phyloP scores from a whole-genome alignment of 495 filamentous ascomycete genomes.

The Astrothelium macrocarpum region DNA sequence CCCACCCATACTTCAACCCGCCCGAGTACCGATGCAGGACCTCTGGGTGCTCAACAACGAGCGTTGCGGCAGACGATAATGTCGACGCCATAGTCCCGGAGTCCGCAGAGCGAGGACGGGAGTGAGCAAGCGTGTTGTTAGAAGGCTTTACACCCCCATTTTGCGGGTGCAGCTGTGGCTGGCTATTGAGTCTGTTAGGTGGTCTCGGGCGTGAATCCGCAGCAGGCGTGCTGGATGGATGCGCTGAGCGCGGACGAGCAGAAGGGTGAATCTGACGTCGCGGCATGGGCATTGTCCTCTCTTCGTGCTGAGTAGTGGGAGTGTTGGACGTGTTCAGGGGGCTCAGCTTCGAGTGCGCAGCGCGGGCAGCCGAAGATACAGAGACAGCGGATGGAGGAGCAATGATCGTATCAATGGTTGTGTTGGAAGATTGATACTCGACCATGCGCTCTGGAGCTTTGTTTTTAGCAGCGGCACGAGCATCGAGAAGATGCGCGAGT shows the following conservation, averaged over 20 bases:
- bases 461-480: background rate
- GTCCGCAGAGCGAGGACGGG: background rate
- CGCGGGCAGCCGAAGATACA: background rate
- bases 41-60: conserved; percentile 5
- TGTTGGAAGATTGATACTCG: background rate
- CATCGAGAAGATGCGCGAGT: background rate
- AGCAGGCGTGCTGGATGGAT: background rate
- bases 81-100: background rate
- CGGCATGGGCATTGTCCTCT: background rate
- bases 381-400: background rate
- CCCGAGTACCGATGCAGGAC: conserved; percentile 34
- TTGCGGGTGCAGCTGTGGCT: background rate
- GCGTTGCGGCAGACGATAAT: background rate
- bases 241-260: background rate
- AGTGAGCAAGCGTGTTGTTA: background rate
- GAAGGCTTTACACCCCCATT: too few relatives aligned
- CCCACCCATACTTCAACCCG: conserved; percentile 37
- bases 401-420: conserved; percentile 4
- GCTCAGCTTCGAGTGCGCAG: background rate
- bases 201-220: background rate
- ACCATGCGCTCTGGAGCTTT: background rate
- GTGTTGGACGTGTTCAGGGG: background rate
- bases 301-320: background rate
- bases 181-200: background rate
- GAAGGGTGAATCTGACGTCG: background rate